A percentile compares a stretch with the other conserved stretches of the same genome.
These are phyloP conservation scores for Apiospora aurea DNA, from an alignment of 2,329 filamentous ascomycete genomes.

Conservation along the genomic window DNA sequence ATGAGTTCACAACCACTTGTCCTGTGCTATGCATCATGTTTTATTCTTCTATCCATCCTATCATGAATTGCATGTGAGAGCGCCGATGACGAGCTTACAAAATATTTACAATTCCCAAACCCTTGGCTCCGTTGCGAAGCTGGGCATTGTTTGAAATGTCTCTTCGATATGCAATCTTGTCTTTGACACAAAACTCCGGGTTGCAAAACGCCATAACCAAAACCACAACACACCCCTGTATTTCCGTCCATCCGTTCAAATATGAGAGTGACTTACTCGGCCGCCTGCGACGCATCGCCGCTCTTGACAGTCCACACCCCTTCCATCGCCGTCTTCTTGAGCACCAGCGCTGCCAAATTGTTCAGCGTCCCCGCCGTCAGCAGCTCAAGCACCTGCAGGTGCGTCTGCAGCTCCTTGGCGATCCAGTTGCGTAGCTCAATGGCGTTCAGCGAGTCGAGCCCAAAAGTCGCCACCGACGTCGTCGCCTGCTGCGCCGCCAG, in stretches of 20 bases:
- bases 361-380: constrained; percentile 53
- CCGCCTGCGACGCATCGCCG: background rate
- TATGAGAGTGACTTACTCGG: background rate
- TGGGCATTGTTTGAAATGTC: too few species aligned
- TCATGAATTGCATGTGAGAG: background rate
- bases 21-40: background rate
- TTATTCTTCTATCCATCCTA: background rate
- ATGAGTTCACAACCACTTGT: background rate
- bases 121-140: too few species aligned
- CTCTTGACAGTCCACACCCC: constrained; percentile 10
- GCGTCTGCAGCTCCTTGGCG: constrained; percentile 55
- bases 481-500: constrained; percentile 46
- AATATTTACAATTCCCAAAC: background rate
- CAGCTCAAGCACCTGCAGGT: constrained; percentile 62
- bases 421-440: constrained; percentile 60
- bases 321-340: constrained; percentile 11
- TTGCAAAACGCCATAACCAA: background rate
- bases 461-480: constrained; percentile 34
- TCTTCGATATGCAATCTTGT: background rate
- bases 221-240: background rate
- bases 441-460: constrained; percentile 57
- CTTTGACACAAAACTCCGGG: background rate
- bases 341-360: constrained; percentile 13
- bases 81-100: background rate
- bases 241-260: background rate